Evolutionary conservation across 805 yeast genomes (phyloP).

Genomic region (Ogataea corticis): DNA sequence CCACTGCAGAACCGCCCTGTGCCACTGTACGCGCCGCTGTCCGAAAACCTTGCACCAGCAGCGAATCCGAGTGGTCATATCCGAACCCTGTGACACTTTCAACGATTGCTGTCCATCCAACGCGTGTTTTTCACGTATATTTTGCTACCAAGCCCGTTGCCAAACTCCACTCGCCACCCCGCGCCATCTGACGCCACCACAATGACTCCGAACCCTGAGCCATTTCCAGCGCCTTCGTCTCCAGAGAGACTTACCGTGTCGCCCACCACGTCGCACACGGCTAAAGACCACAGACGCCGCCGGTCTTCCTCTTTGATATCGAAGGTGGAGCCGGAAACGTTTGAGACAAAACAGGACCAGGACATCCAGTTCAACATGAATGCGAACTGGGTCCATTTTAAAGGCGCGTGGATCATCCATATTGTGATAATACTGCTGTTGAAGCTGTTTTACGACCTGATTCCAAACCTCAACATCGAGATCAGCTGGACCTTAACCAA

Average conservation of each 20-base stretch:
- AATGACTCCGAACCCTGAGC: constrained; percentile 22
- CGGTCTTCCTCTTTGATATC: constrained; percentile 89
- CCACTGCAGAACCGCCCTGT: not conserved
- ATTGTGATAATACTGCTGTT: constrained; percentile 75
- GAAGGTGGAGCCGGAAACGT: constrained; percentile 89
- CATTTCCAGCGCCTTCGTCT: constrained; percentile 35
- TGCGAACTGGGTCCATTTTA: constrained; percentile 94
- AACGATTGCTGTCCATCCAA: not conserved
- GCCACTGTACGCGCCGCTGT: too few species aligned
- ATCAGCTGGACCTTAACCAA: constrained; percentile 94
- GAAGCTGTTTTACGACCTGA: constrained; percentile 72
- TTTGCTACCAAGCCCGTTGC: not conserved
- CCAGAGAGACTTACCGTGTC: constrained; percentile 36
- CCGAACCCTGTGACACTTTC: too few species aligned
- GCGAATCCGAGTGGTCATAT: too few species aligned
- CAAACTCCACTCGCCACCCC: too few species aligned
- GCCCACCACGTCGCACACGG: constrained; percentile 34
- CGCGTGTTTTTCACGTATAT: not conserved
- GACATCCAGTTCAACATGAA: constrained; percentile 84
- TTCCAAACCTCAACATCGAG: constrained; percentile 80
- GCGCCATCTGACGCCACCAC: not conserved
- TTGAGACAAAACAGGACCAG: constrained; percentile 91
- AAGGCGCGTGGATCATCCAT: constrained; percentile 96
- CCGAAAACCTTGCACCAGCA: not conserved
- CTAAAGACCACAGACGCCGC: constrained; percentile 47